Evolutionary conservation across 805 yeast species (phyloP).

Genomic region (Lipomyces starkeyi): DNA sequence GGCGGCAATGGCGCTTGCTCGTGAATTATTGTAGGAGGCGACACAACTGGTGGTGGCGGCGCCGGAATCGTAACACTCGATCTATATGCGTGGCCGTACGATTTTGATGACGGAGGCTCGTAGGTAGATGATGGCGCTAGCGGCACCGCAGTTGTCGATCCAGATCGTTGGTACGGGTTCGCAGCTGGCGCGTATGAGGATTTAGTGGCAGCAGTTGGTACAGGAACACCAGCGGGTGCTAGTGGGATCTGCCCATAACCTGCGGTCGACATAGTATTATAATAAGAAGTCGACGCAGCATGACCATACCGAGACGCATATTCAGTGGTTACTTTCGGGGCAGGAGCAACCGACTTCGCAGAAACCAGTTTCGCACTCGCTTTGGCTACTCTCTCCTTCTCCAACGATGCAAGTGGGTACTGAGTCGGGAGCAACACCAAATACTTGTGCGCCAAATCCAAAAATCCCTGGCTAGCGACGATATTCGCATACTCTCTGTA

Average conservation of each 20-base stretch:
- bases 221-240: conserved; percentile 18
- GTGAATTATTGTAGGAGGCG: conserved; percentile 33
- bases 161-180: conserved; percentile 21
- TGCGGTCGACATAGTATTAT: not conserved
- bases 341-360: conserved; percentile 13
- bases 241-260: conserved; percentile 7
- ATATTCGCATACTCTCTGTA: conserved; percentile 82
- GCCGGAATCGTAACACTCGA: conserved; percentile 35
- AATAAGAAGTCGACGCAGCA: conserved; percentile 11
- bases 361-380: conserved; percentile 54
- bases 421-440: conserved; percentile 74
- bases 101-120: conserved; percentile 15
- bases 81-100: conserved; percentile 31
- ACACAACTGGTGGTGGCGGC: conserved; percentile 31
- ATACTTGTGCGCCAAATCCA: conserved; percentile 77
- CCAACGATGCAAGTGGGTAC: conserved; percentile 68
- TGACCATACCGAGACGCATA: conserved; percentile 2
- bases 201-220: not conserved
- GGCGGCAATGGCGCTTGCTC: conserved; percentile 34
- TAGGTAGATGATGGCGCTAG: not conserved
- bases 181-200: conserved; percentile 21
- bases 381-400: conserved; percentile 76
- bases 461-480: conserved; percentile 81
- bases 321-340: conserved; percentile 18
- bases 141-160: conserved; percentile 6